Evolutionary conservation across 257 asterid genomes (phyloP), one percentile per base, ranked within the genome.

Genomic region (Nicotiana otophora): DNA sequence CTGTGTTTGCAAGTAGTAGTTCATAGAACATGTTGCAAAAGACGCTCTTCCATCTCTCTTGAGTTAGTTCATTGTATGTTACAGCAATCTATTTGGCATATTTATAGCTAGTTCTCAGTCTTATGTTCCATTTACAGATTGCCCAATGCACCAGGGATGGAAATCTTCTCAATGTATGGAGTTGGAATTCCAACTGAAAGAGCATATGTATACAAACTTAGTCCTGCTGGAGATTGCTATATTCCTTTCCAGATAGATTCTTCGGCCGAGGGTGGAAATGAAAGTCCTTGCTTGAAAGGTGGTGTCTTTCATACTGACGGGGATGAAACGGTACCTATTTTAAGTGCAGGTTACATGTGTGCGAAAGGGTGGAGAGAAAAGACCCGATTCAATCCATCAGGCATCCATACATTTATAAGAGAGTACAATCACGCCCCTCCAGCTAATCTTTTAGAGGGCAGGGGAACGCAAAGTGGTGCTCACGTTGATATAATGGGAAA

Each of bases 111-210:
- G 63, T 75, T 61, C 9, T 79, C 42, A 36, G 61, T 64, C 39
- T 61, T 20, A n/a, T 72, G 46, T 75, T 89, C 66, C 62, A 83
- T 80, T 84, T 84, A 62, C 92, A 94, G 98, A 84, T 90, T 94
- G 80, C 98, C 98, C 51, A 84, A 88, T 62, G 97, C 98, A 81
- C 92, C 98, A 9, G 91, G 85, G 48, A 95, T 95, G 98, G 98
- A 95, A 82, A 89, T 94, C 17, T 92, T 90, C 87, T 93, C 98
- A 16, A 89, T 95, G 93, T 95, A 95, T 55, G 98, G 98, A 82
- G 97, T 95, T 78, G 98, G 98, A 58, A 86, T 95, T 46, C 98
- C 97, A 7, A 93, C 98, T 11, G 98, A 95, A 89, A 82, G 98
- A 86, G 96, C 98, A 54, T 95, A 95, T 68, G 88, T 95, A 26